Conservation (phyloP, 352 stramenopile genomes). For the Pythium myriotylum region DNA sequence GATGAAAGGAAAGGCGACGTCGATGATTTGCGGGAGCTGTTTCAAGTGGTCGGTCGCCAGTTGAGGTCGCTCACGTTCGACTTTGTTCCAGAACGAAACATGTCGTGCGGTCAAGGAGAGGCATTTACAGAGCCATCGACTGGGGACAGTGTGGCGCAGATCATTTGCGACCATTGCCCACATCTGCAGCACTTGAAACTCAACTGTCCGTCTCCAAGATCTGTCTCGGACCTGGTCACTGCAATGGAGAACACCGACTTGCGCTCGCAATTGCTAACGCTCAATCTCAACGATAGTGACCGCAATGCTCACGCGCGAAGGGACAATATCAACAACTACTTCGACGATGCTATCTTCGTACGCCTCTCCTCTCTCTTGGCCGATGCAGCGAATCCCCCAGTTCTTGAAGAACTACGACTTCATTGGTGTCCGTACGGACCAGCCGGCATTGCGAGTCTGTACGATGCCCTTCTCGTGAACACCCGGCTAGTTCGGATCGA, state of each 20-base stretch:
- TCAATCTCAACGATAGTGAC: slow-evolving; percentile 1
- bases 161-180: not conserved
- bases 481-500: not conserved
- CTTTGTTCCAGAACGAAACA: not conserved
- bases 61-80: slow-evolving; percentile 3
- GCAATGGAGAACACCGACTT: not conserved
- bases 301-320: not conserved
- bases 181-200: slow-evolving; percentile 1
- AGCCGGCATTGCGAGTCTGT: not conserved
- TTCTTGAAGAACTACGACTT: not conserved
- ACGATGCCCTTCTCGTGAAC: not conserved
- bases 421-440: too few relatives aligned
- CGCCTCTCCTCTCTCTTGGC: not conserved
- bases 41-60: not conserved
- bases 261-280: not conserved
- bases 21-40: not conserved
- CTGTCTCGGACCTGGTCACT: not conserved
- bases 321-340: not conserved
- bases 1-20: not conserved
- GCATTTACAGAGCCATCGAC: not conserved
- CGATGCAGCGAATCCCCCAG: not conserved
- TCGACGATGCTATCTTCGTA: not conserved
- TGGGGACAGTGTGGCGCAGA: not conserved
- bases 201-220: too few relatives aligned
- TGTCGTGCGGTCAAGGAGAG: not conserved